A percentile compares a stretch with the other conserved stretches of the same genome.
These are phyloP conservation scores for Aquilaria agallochum DNA, from an alignment of 441 rosid genomes.

Conservation along the genomic window DNA sequence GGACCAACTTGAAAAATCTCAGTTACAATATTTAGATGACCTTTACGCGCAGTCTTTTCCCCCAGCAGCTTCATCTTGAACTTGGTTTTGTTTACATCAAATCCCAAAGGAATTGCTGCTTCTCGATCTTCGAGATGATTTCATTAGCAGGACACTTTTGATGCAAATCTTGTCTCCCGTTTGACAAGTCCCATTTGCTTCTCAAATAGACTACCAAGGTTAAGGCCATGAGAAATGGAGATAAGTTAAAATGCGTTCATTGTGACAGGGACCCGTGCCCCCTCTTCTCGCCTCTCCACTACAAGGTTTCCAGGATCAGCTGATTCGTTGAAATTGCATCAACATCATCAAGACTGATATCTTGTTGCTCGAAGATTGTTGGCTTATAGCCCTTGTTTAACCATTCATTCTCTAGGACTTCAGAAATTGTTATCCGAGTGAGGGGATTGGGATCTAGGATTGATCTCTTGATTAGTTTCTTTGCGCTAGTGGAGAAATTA, in stretches of 20 bases:
- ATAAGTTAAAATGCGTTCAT: conserved; percentile 99
- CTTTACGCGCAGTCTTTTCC: conserved; percentile 94
- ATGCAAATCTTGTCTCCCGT: conserved; percentile 92
- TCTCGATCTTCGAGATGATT: conserved; percentile 90
- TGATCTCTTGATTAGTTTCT: conserved; percentile 81
- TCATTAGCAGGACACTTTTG: conserved; percentile 85
- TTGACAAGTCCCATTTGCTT: conserved; percentile 97
- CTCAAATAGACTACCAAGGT: conserved; percentile 86
- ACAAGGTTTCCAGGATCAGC: conserved; percentile 72
- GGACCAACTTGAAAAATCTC: conserved; percentile 99
- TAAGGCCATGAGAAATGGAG: conserved; percentile 95
- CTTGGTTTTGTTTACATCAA: conserved; percentile 89
- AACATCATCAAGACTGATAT: conserved; percentile 79
- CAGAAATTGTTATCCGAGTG: conserved; percentile 77
- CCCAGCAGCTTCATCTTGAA: conserved; percentile 93
- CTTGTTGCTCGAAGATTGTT: conserved; percentile 72
- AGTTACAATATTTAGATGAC: conserved; percentile 91
- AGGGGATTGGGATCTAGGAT: conserved; percentile 91
- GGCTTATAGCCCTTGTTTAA: conserved; percentile 96
- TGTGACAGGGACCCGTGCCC: conserved; percentile 63
- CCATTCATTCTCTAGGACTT: conserved; percentile 95
- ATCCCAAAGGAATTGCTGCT: conserved; percentile 89
- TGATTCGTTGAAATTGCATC: conserved; percentile 79
- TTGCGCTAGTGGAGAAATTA: conserved; percentile 95
- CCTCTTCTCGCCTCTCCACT: conserved; percentile 84